Base-by-base conservation (phyloP, 805 yeast genomes). In the Kuraishia cidri region DNA sequence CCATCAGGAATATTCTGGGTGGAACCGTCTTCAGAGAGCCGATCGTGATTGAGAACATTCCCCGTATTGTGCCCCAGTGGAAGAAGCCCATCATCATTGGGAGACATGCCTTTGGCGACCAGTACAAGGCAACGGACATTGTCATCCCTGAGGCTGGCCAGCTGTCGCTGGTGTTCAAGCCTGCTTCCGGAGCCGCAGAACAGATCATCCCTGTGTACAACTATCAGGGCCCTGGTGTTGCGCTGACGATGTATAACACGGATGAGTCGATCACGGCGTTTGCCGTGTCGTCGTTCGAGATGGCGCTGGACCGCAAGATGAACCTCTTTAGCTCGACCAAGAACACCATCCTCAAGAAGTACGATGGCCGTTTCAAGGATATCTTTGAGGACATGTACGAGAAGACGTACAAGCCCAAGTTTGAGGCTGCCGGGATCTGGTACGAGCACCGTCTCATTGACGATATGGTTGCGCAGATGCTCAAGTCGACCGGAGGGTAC, bases 391-490 rank as follows among this genome's bases (percentile, higher is more conserved):
- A 69, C 38, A 53, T 81, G 33, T 82, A 70, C 46, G 84, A 76
- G 32, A 35, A 63, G 12, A 61, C 64, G 28, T 82, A 81, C 60
- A 67, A 72, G 46, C 12, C 56, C 8, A 56, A 68, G 35, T 80
- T 80, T 45, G 84, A 79, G 47, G 56, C 59, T 10, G 61, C 62
- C 22, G 81, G 79, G 15, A 69, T 82, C 42, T 70, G 74, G 64
- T 82, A 80, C 47, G 88, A 82, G 55, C 92, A 82, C 56, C 72
- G 92, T 57, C 66, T 82, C 50, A 82, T 82, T 41, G 92, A 82
- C 56, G 92, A 82, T 53, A 82, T 82, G 87, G 92, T 82, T 39
- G 90, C 90, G 4, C 92, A 82, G 58, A 82, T 82, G 92, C 59
- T 82, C 50, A 82, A 82, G 56, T 81, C 90, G 17, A 76, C 77